Evolutionary conservation across 306 rosid genomes (phyloP).

Genomic region (Elaeagnus macrophylla): DNA sequence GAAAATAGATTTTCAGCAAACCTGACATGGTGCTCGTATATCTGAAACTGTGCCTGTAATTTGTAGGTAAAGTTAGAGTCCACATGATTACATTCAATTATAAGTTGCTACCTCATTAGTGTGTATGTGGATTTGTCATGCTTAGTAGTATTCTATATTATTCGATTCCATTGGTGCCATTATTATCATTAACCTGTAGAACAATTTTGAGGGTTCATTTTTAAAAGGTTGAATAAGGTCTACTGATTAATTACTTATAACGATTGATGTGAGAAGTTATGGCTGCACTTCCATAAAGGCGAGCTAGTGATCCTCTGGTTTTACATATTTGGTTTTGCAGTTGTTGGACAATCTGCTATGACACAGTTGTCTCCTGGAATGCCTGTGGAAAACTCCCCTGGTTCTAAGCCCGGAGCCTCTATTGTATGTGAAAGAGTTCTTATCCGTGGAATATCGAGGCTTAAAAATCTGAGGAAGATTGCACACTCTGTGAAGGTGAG

Average conservation of each 20-base stretch:
- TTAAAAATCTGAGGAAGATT: slow-evolving; percentile 47
- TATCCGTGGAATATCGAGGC: slow-evolving; percentile 54
- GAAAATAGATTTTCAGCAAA: too few relatives aligned
- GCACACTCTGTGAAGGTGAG: slow-evolving; percentile 58
- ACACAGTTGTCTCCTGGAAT: slow-evolving; percentile 48
- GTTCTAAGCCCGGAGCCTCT: slow-evolving; percentile 48
- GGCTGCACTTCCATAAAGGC: slow-evolving; percentile 4
- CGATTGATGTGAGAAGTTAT: neutral
- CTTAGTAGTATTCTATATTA: too few relatives aligned
- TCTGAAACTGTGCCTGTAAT: too few relatives aligned
- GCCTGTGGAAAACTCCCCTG: slow-evolving; percentile 53
- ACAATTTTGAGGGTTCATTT: too few relatives aligned
- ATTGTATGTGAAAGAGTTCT: slow-evolving; percentile 60
- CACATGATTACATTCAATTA: too few relatives aligned
- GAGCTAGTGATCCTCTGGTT: neutral
- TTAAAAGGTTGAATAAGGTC: too few relatives aligned
- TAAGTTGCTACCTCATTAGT: too few relatives aligned
- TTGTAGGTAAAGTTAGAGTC: too few relatives aligned
- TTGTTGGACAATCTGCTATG: slow-evolving; percentile 32
- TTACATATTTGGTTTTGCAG: slow-evolving; percentile 28
- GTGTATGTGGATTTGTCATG: too few relatives aligned
- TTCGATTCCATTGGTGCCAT: too few relatives aligned
- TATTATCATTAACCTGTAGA: too few relatives aligned
- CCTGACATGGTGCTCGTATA: too few relatives aligned
- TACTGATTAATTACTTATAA: neutral